Conservation (phyloP, 768 basidiomycete genomes). For the Mycena floridula region DNA sequence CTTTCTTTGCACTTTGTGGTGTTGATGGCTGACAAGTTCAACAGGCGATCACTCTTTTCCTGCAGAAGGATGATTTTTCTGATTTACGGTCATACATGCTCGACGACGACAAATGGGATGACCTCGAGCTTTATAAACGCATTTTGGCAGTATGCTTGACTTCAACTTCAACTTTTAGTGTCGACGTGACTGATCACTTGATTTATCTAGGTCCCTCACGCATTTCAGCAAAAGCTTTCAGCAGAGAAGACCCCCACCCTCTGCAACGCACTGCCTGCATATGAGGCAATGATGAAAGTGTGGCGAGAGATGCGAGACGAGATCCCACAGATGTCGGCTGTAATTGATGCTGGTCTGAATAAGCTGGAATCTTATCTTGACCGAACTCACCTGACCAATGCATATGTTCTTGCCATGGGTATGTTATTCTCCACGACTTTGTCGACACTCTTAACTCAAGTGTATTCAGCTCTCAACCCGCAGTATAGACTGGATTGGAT, state of each 20-base stretch:
- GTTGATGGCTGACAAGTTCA: slow-evolving; percentile 7
- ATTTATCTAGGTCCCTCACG: slow-evolving; percentile 20
- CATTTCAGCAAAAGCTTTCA: slow-evolving; percentile 25
- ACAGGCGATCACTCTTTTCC: slow-evolving; percentile 19
- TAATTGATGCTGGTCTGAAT: slow-evolving; percentile 22
- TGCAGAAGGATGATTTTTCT: slow-evolving; percentile 12
- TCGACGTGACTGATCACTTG: background rate
- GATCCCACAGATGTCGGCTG: slow-evolving; percentile 2
- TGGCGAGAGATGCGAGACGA: slow-evolving; percentile 15
- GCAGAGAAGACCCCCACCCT: slow-evolving; percentile 23
- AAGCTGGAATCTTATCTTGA: slow-evolving; percentile 21
- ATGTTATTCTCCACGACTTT: too few species aligned
- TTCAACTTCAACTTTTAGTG: background rate
- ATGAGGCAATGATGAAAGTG: slow-evolving; percentile 14
- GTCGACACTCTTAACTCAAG: too few species aligned
- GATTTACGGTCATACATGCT: slow-evolving; percentile 19
- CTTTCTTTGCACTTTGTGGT: slow-evolving; percentile 4
- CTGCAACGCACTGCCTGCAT: slow-evolving; percentile 20
- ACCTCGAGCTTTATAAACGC: slow-evolving; percentile 12
- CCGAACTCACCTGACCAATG: slow-evolving; percentile 12
- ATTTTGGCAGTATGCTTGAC: slow-evolving; percentile 19
- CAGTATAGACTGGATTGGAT: too few species aligned
- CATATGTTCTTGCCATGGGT: slow-evolving; percentile 20
- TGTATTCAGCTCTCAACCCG: too few species aligned
- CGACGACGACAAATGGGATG: slow-evolving; percentile 19